Evolutionary conservation across 305 asterid genomes (phyloP).

Genomic region (Vinca major): DNA sequence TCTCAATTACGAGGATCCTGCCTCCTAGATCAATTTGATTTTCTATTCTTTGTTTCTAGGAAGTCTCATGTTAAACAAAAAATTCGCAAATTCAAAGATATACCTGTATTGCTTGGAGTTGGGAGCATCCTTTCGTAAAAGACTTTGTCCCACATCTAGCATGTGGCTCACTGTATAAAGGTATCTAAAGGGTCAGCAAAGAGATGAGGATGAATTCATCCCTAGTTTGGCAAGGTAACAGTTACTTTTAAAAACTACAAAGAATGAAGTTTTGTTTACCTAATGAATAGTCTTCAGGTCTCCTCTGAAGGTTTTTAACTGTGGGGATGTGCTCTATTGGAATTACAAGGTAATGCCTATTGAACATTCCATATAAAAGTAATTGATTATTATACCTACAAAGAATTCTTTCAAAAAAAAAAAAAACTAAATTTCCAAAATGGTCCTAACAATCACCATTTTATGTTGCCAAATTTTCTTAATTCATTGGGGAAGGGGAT

Average conservation of each 20-base stretch:
- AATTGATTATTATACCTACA: constrained; percentile 10
- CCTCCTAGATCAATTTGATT: neutral
- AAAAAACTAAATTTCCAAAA: neutral
- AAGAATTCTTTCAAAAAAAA: neutral
- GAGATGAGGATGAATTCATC: neutral
- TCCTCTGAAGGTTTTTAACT: constrained; percentile 44
- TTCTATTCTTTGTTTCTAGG: neutral
- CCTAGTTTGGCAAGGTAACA: neutral
- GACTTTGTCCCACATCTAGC: constrained; percentile 58
- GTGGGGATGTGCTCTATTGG: constrained; percentile 69
- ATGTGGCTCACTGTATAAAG: constrained; percentile 52
- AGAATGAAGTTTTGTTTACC: constrained; percentile 25
- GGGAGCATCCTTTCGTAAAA: constrained; percentile 62
- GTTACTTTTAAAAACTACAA: neutral
- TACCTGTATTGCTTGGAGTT: constrained; percentile 52
- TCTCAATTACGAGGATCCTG: neutral
- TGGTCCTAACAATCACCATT: neutral
- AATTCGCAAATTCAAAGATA: constrained; percentile 7
- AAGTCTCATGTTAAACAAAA: neutral
- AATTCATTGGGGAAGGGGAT: no score
- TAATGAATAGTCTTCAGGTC: constrained; percentile 44
- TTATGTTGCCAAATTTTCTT: no score
- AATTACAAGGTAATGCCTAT: constrained; percentile 84
- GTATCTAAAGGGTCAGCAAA: constrained; percentile 8
- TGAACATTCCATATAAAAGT: constrained; percentile 3